Conservation (phyloP, 768 basidiomycete genomes). For the Chalciporus chontae region DNA sequence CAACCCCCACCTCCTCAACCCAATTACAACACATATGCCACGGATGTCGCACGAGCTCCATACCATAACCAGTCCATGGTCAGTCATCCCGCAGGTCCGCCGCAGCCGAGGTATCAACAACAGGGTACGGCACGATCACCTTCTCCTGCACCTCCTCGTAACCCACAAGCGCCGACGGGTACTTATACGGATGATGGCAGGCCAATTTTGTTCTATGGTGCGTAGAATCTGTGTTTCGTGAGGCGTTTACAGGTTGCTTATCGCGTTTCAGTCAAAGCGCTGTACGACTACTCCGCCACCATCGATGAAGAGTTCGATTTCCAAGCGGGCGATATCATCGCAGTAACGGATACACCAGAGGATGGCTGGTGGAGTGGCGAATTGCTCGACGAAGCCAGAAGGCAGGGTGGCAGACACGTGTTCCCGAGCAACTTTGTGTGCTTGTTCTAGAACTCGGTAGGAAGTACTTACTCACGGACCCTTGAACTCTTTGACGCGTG, state of each 20-base stretch:
- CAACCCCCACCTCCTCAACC: conserved; percentile 13
- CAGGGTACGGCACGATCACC: conserved; percentile 46
- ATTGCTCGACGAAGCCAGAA: conserved; percentile 69
- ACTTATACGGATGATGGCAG: conserved; percentile 81
- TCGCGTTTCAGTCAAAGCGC: conserved; percentile 64
- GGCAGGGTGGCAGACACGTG: conserved; percentile 68
- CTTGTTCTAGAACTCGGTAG: conserved; percentile 47
- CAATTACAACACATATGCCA: conserved; percentile 8
- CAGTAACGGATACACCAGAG: conserved; percentile 89
- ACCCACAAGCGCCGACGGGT: conserved; percentile 53
- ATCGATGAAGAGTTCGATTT: conserved; percentile 96
- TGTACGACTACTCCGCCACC: conserved; percentile 82
- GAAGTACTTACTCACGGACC: neutral
- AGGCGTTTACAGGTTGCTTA: no score
- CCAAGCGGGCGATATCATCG: conserved; percentile 92
- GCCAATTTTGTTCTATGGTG: conserved; percentile 86
- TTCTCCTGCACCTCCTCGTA: conserved; percentile 42
- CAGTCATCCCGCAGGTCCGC: conserved; percentile 32
- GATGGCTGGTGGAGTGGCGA: conserved; percentile 99
- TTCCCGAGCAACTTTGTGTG: conserved; percentile 91
- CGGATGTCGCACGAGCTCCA: neutral
- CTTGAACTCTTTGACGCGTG: neutral
- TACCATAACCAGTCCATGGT: conserved; percentile 16
- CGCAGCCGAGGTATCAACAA: conserved; percentile 27
- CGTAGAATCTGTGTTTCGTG: conserved; percentile 25